Percentiles rank a stretch among this genome's conserved stretches.
Conservation (phyloP, 352 stramenopile genomes). For the Globisporangium recalcitrans region DNA sequence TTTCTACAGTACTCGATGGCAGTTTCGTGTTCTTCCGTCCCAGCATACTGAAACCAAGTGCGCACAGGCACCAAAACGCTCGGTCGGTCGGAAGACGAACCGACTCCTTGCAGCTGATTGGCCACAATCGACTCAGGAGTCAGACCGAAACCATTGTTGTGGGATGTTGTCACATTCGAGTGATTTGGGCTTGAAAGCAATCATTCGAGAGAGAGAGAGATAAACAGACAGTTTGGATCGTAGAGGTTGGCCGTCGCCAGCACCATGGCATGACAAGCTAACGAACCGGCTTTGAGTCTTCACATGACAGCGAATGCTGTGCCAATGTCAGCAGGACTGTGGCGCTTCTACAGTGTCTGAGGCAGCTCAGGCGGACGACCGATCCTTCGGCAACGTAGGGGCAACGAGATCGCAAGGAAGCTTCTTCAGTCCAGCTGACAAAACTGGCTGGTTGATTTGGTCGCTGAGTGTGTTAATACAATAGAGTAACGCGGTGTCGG, state of each 20-base stretch:
- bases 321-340: no score
- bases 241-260: background rate
- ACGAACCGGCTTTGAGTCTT: conserved; percentile 2
- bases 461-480: no score
- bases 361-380: background rate
- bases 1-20: background rate
- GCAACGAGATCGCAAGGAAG: background rate
- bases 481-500: no score
- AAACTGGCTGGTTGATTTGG: background rate
- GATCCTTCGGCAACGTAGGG: background rate
- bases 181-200: background rate
- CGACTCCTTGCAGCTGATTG: background rate
- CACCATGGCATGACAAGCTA: background rate
- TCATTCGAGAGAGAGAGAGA: background rate
- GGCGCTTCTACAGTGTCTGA: background rate
- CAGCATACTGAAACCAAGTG: conserved; percentile 3
- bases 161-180: background rate
- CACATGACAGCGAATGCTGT: background rate
- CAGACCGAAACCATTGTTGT: background rate
- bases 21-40: background rate
- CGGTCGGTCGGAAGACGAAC: conserved; percentile 5
- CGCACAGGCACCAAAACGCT: background rate
- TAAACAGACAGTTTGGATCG: conserved; percentile 3
- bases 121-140: background rate
- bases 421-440: background rate